Percentiles rank a stretch among this genome's conserved stretches.
Evolutionary conservation across 164 flowering plant species (phyloP).

Genomic region (Kalanchoe fedtschenkoi): DNA sequence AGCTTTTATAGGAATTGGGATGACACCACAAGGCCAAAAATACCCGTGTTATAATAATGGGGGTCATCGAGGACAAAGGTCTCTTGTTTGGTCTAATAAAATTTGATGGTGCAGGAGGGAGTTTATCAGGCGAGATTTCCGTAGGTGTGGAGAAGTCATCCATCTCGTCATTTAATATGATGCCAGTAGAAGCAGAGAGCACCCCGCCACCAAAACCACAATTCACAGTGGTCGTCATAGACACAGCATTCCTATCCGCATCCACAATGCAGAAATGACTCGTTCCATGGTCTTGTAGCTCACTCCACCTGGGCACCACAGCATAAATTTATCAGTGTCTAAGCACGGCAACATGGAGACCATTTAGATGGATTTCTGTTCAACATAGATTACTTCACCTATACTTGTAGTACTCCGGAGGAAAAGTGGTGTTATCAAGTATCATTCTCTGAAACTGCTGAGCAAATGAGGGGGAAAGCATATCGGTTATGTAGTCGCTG

Average conservation of each 20-base stretch:
- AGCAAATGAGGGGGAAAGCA: slow-evolving; percentile 68
- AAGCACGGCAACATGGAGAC: neutral
- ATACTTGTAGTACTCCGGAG: slow-evolving; percentile 56
- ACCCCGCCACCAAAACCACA: slow-evolving; percentile 59
- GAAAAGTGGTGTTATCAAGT: slow-evolving; percentile 77
- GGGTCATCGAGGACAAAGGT: slow-evolving; percentile 93
- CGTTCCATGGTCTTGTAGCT: slow-evolving; percentile 80
- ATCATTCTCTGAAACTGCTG: slow-evolving; percentile 41
- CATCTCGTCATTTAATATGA: slow-evolving; percentile 90
- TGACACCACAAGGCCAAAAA: neutral
- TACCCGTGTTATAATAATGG: slow-evolving; percentile 74
- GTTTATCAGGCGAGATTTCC: slow-evolving; percentile 38
- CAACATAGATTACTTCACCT: slow-evolving; percentile 25
- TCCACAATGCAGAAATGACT: slow-evolving; percentile 91
- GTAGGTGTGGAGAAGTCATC: slow-evolving; percentile 81
- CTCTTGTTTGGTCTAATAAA: slow-evolving; percentile 72
- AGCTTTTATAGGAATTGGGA: neutral
- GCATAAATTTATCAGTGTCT: too few species aligned
- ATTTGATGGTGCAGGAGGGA: slow-evolving; percentile 87
- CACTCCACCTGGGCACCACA: slow-evolving; percentile 55
- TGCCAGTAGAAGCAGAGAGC: slow-evolving; percentile 79
- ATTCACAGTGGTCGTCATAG: slow-evolving; percentile 83
- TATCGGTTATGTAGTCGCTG: slow-evolving; percentile 25
- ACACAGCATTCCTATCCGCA: slow-evolving; percentile 76
- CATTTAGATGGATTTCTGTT: neutral